Evolutionary conservation across 495 filamentous ascomycete genomes (phyloP), one percentile per base, ranked within the genome.

Genomic region (Collariella sp.): DNA sequence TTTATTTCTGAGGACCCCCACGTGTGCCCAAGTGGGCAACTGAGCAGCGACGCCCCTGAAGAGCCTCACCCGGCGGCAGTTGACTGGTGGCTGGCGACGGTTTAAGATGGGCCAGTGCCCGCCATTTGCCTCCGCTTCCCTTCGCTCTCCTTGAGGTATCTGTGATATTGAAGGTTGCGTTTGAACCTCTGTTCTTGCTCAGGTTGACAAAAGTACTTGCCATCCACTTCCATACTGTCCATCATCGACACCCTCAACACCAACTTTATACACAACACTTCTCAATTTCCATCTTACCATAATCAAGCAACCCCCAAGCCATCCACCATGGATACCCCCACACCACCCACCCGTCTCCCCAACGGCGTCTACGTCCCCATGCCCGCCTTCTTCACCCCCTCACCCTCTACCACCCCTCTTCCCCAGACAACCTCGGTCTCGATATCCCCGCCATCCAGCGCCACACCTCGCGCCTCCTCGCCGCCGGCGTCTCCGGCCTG

Each of bases 401-500:
- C 29, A 18, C 71, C 68, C 76, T 2, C 61, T 72, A 43, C 40
- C 40, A 23, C 40, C 40, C 40, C 19, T 7, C 19, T 20, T 11
- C 18, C 7, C 48, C 67, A 35, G 77, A 79, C 52, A 79, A 80
- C 16, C 75, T 91, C 57, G 87, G 91, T 61, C 75, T 91, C 56
- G 87, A 93, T 62, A 55, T 87, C 10, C 70, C 77, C 35, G 80
- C 84, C 15, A 83, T 77, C n/a, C 73, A 78, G 55, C 80, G 78
- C 39, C 88, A 94, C 64, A 81, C 86, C 15, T 76, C 83, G 22
- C 83, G 83, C 54, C 82, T 94, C 3, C 83, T 84, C 31, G 66
- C 79, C 40, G 80, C 85, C 15, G 87, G 87, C 44, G 79, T 89
- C 23, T 73, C 81, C 36, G 88, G 88, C 40, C 75, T 94, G 40